Conservation (phyloP, 169 alveolate species). For the Perkinsus olseni region DNA sequence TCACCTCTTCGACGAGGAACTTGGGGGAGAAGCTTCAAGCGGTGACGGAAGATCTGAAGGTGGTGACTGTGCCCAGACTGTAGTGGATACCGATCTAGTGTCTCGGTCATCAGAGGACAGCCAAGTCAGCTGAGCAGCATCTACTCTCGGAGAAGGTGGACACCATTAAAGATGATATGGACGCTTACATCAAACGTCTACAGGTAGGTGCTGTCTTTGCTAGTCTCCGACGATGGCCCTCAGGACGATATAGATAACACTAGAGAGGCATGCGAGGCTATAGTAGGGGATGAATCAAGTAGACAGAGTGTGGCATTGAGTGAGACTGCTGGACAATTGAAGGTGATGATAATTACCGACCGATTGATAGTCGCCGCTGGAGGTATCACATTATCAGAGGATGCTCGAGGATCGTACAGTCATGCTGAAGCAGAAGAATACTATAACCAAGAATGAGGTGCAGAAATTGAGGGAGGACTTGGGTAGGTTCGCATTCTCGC, state of each 20-base stretch:
- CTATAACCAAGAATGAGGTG: background rate
- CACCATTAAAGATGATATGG: background rate
- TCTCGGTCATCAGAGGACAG: no score
- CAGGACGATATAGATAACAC: background rate
- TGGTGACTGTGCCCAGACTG: no score
- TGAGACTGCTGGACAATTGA: background rate
- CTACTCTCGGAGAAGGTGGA: background rate
- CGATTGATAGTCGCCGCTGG: no score
- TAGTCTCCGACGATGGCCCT: background rate
- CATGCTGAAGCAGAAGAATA: background rate
- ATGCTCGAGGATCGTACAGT: background rate
- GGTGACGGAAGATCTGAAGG: background rate
- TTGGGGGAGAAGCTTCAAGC: background rate
- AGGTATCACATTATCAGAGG: background rate
- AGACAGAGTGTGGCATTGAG: no score
- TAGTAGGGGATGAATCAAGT: background rate
- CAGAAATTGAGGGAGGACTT: background rate
- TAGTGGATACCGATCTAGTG: no score
- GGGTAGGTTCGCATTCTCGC: no score
- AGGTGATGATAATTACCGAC: background rate
- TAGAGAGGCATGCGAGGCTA: background rate
- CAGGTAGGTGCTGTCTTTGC: no score
- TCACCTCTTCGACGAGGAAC: background rate
- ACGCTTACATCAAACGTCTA: background rate
- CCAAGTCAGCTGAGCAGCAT: no score